Evolutionary conservation across 106 monocot species (phyloP).

Genomic region (Chionographis japonica): DNA sequence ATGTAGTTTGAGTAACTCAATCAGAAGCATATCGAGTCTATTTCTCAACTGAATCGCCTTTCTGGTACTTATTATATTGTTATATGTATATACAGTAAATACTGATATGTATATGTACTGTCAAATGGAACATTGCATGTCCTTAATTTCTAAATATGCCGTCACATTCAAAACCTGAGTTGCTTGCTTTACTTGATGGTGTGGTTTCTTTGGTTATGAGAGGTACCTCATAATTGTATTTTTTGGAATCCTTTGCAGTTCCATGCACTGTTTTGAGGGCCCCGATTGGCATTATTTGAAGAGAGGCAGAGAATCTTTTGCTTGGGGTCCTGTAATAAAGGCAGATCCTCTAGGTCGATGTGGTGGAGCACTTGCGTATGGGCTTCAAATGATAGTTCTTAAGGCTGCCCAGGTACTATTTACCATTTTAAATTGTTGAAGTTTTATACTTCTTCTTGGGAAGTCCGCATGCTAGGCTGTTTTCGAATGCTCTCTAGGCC

Average conservation of each 20-base stretch:
- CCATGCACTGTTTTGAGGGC: slow-evolving; percentile 99
- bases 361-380: slow-evolving; percentile 79
- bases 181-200: background rate
- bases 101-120: no score
- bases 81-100: no score
- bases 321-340: slow-evolving; percentile 71
- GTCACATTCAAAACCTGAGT: background rate
- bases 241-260: slow-evolving; percentile 40
- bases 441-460: slow-evolving; percentile 5
- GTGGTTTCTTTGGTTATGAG: background rate
- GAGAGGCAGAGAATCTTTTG: slow-evolving; percentile 90
- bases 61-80: no score
- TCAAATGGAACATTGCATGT: background rate
- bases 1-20: no score
- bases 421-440: no score
- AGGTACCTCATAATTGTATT: background rate
- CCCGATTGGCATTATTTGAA: slow-evolving; percentile 92
- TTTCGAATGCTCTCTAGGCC: no score
- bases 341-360: slow-evolving; percentile 81
- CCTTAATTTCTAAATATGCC: background rate
- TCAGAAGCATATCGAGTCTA: no score
- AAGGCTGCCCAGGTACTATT: slow-evolving; percentile 89
- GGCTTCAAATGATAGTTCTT: slow-evolving; percentile 81
- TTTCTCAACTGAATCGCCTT: no score
- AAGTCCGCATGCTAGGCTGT: background rate